A percentile compares a stretch with the other conserved stretches of the same genome.
Evolutionary conservation across 2,329 filamentous ascomycete species (phyloP).

Genomic region (Colletotrichum sp.): DNA sequence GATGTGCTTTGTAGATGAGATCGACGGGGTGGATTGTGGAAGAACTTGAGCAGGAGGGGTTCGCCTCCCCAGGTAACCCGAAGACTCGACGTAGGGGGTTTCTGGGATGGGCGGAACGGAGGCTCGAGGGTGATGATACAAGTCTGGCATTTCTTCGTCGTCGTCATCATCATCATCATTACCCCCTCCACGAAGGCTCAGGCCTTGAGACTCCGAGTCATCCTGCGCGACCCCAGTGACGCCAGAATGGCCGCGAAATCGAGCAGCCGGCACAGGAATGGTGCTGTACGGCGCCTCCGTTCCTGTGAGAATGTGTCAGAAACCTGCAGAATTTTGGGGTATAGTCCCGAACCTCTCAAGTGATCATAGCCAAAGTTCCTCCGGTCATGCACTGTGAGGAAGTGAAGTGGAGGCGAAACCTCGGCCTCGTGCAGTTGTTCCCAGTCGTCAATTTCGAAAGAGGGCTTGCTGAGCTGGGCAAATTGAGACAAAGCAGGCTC

Average conservation of each 20-base stretch:
- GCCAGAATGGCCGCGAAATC: not conserved
- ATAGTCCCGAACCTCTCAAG: not conserved
- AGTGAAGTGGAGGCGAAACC: conserved; percentile 33
- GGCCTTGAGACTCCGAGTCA: not conserved
- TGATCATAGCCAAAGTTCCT: conserved; percentile 33
- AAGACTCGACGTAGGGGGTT: not conserved
- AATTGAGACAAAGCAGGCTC: conserved; percentile 36
- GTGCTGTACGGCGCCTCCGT: conserved; percentile 7
- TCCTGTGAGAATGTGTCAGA: conserved; percentile 14
- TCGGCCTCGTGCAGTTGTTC: conserved; percentile 23
- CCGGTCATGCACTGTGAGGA: conserved; percentile 32
- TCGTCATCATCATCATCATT: not conserved
- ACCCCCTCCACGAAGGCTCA: conserved; percentile 15
- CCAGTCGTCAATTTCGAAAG: conserved; percentile 24
- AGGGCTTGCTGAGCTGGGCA: conserved; percentile 25
- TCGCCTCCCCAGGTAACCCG: not conserved
- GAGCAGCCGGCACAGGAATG: conserved; percentile 4
- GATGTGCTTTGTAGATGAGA: not conserved
- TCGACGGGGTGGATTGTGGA: not conserved
- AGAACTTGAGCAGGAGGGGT: not conserved
- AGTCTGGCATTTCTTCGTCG: not conserved
- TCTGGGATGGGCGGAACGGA: not conserved
- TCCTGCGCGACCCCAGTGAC: not conserved
- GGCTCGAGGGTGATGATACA: not conserved
- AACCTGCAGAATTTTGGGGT: not conserved